Evolutionary conservation across 2,329 filamentous ascomycete species (phyloP).

Genomic region (Chaetomiaceae sp.): DNA sequence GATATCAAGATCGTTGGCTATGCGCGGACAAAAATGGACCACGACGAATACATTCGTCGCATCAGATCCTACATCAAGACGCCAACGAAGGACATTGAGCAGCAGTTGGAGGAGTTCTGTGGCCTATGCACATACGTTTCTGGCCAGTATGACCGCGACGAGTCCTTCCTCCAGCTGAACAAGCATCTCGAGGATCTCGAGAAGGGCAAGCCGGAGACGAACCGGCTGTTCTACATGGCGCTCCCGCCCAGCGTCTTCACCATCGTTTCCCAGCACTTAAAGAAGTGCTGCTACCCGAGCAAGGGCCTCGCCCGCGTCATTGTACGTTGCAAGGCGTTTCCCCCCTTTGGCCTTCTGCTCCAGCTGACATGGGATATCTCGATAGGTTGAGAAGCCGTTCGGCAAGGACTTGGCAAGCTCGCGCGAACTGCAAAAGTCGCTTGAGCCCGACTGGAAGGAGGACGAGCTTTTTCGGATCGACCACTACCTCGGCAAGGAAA

Average conservation of each 20-base stretch:
- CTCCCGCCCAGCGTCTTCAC: slow-evolving; percentile 97
- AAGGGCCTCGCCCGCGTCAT: slow-evolving; percentile 90
- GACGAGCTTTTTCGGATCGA: slow-evolving; percentile 99
- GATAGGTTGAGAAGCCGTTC: slow-evolving; percentile 95
- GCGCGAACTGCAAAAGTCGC: slow-evolving; percentile 85
- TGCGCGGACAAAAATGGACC: slow-evolving; percentile 99
- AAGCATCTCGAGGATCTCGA: slow-evolving; percentile 83
- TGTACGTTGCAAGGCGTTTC: slow-evolving; percentile 45
- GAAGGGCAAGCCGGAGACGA: slow-evolving; percentile 71
- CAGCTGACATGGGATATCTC: slow-evolving; percentile 27
- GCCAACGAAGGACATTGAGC: slow-evolving; percentile 92
- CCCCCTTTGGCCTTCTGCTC: not conserved
- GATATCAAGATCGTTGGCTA: slow-evolving; percentile 97
- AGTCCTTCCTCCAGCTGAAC: slow-evolving; percentile 81
- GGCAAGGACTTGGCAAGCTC: slow-evolving; percentile 95
- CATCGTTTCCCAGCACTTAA: slow-evolving; percentile 92
- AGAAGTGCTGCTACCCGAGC: slow-evolving; percentile 92
- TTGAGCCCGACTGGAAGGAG: slow-evolving; percentile 97
- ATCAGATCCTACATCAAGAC: slow-evolving; percentile 99
- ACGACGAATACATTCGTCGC: slow-evolving; percentile 85
- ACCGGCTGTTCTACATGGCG: slow-evolving; percentile 99
- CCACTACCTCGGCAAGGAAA: slow-evolving; percentile 99
- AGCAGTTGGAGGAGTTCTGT: slow-evolving; percentile 88
- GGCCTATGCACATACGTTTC: slow-evolving; percentile 85
- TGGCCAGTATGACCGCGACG: slow-evolving; percentile 97